A percentile compares a stretch with the other conserved stretches of the same genome.
Evolutionary conservation across 164 flowering plant species (phyloP).

Genomic region (Echeveria elegans): DNA sequence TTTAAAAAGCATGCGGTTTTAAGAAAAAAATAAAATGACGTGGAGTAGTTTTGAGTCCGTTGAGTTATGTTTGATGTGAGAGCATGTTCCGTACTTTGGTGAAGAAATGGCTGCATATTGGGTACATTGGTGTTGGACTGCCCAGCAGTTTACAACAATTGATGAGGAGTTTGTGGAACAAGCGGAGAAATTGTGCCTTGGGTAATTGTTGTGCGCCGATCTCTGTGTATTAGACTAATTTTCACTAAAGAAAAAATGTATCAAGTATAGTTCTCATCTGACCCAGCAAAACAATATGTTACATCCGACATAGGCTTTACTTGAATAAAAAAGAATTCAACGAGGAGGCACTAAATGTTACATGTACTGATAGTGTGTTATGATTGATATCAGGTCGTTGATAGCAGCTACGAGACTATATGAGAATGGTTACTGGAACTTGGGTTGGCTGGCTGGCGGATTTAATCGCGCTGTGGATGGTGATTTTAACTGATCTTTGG

Average conservation of each 20-base stretch:
- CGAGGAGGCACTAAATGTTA: no score
- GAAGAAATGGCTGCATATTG: conserved; percentile 95
- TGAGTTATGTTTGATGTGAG: no score
- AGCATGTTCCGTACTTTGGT: no score
- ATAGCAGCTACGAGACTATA: conserved; percentile 52
- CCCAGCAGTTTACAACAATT: conserved; percentile 61
- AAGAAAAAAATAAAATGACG: no score
- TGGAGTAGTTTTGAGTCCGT: no score
- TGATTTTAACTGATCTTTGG: conserved; percentile 41
- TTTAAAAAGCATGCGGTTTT: no score
- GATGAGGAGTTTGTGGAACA: conserved; percentile 46
- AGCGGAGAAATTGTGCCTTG: conserved; percentile 51
- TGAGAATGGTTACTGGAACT: conserved; percentile 52
- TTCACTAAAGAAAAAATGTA: no score
- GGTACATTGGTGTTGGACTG: conserved; percentile 96
- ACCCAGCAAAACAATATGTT: no score
- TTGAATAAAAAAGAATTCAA: no score
- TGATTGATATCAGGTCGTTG: conserved; percentile 36
- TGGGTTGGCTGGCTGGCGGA: conserved; percentile 82
- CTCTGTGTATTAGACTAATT: no score
- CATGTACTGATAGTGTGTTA: not conserved
- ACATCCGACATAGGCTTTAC: no score
- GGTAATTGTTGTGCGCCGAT: conserved; percentile 81
- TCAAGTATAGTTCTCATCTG: conserved; percentile 40
- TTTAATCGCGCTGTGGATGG: conserved; percentile 49